phyloP scores from a whole-genome alignment of 2,329 filamentous ascomycete genomes.

The Myriosclerotinia scirpicola region DNA sequence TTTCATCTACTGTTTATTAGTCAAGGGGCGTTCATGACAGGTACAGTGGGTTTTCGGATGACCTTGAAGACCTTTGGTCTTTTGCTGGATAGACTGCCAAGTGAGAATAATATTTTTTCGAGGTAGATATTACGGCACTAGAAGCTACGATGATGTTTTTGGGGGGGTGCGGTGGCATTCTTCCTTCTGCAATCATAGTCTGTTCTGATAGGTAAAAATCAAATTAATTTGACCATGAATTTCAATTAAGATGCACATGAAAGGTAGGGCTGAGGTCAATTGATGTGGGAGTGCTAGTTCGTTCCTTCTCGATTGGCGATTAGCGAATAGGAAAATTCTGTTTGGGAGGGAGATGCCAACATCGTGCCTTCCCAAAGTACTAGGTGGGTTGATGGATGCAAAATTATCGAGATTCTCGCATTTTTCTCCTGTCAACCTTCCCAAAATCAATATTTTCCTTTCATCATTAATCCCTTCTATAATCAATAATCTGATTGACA shows the following conservation, averaged over 20 bases:
- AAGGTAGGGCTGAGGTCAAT: background rate
- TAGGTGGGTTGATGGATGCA: background rate
- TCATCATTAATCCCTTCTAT: background rate
- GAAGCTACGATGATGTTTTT: slow-evolving; percentile 14
- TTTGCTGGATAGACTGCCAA: slow-evolving; percentile 34
- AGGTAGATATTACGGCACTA: slow-evolving; percentile 27
- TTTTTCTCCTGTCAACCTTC: background rate
- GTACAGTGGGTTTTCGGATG: slow-evolving; percentile 19
- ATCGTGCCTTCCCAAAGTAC: slow-evolving; percentile 1
- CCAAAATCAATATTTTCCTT: background rate
- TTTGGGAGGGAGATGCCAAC: background rate
- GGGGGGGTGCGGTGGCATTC: background rate
- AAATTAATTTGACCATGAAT: slow-evolving; percentile 22
- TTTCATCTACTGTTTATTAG: slow-evolving; percentile 24
- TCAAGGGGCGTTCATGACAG: slow-evolving; percentile 28
- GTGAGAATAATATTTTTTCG: slow-evolving; percentile 26
- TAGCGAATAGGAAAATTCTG: background rate
- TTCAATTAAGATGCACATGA: background rate
- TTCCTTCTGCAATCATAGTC: slow-evolving; percentile 10
- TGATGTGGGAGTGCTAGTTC: background rate
- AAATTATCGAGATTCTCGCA: background rate
- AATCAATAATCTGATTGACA: background rate
- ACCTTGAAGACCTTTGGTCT: slow-evolving; percentile 18
- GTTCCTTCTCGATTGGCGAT: background rate
- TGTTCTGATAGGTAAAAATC: slow-evolving; percentile 24